Conservation (phyloP, 2,329 filamentous ascomycete genomes). For the Hypoxylon sp. region DNA sequence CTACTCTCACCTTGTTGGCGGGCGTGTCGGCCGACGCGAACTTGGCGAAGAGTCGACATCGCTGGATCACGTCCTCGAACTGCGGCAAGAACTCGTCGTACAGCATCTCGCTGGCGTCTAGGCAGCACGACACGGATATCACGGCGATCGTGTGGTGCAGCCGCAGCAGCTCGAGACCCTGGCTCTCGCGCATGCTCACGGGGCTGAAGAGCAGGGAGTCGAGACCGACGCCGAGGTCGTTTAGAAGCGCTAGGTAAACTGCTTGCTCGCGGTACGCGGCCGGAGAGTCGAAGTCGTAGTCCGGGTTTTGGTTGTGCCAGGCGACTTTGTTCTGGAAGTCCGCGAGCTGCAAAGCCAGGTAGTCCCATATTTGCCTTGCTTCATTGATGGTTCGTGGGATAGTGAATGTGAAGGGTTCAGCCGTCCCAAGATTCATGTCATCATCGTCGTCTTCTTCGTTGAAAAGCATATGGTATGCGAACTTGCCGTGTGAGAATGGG, state of each 20-base stretch:
- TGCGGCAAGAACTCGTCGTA: slow-evolving; percentile 40
- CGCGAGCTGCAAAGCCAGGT: slow-evolving; percentile 33
- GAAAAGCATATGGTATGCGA: slow-evolving; percentile 42
- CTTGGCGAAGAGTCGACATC: slow-evolving; percentile 21
- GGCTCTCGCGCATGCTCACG: slow-evolving; percentile 16
- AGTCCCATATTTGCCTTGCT: slow-evolving; percentile 38
- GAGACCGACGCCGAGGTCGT: slow-evolving; percentile 33
- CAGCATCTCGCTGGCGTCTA: slow-evolving; percentile 39
- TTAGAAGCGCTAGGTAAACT: slow-evolving; percentile 27
- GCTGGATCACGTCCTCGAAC: slow-evolving; percentile 37
- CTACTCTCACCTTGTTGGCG: slow-evolving; percentile 13
- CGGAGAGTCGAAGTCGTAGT: slow-evolving; percentile 34
- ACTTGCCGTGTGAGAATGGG: slow-evolving; percentile 42
- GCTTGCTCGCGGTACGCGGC: slow-evolving; percentile 34
- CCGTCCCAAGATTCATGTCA: slow-evolving; percentile 7
- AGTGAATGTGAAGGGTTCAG: slow-evolving; percentile 20
- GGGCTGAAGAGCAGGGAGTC: slow-evolving; percentile 22
- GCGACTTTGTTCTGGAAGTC: slow-evolving; percentile 38
- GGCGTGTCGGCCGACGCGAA: not conserved
- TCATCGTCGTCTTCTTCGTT: slow-evolving; percentile 36
- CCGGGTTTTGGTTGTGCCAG: slow-evolving; percentile 39
- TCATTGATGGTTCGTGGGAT: slow-evolving; percentile 33
- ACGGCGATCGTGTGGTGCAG: slow-evolving; percentile 35
- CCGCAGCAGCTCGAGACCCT: slow-evolving; percentile 32
- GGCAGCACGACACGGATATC: slow-evolving; percentile 38